Conservation (phyloP, 1,284 basidiomycete species). For the Mycena citricolor region DNA sequence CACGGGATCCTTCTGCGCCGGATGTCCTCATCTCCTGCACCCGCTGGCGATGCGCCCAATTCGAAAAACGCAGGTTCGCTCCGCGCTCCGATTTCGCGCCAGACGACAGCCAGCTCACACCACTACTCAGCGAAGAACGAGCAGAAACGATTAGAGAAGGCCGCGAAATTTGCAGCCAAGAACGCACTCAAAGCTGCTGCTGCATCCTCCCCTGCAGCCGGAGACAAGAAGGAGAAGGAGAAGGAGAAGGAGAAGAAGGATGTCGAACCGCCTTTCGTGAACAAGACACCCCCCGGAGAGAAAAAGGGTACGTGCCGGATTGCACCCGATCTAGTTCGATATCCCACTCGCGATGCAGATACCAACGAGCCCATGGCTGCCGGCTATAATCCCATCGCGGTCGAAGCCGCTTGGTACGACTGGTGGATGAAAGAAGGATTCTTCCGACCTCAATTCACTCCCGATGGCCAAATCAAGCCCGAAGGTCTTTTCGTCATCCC, state of each 20-base stretch:
- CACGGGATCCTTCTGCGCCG: not conserved
- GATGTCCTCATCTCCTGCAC: constrained; percentile 18
- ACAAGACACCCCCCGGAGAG: constrained; percentile 83
- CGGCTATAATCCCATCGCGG: constrained; percentile 93
- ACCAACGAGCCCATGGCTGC: constrained; percentile 84
- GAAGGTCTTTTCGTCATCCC: constrained; percentile 87
- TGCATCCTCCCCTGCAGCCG: constrained; percentile 44
- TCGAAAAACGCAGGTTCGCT: constrained; percentile 21
- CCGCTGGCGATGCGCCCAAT: constrained; percentile 19
- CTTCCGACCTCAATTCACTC: constrained; percentile 78
- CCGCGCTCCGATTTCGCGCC: not conserved
- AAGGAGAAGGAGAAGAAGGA: constrained; percentile 72
- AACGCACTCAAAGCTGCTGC: constrained; percentile 68
- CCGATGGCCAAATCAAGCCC: constrained; percentile 55
- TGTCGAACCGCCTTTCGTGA: constrained; percentile 74
- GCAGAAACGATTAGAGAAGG: constrained; percentile 65
- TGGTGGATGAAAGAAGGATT: constrained; percentile 95
- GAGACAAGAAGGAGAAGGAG: constrained; percentile 71
- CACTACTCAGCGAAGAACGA: constrained; percentile 67
- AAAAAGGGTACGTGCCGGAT: constrained; percentile 85
- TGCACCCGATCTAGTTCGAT: constrained; percentile 15
- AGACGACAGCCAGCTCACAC: constrained; percentile 6
- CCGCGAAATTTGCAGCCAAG: no score
- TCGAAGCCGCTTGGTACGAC: constrained; percentile 97
- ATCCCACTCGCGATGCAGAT: constrained; percentile 50